These are phyloP conservation scores for Skeletonema menzelii DNA, from an alignment of 108 stramenopile genomes.

Conservation along the genomic window DNA sequence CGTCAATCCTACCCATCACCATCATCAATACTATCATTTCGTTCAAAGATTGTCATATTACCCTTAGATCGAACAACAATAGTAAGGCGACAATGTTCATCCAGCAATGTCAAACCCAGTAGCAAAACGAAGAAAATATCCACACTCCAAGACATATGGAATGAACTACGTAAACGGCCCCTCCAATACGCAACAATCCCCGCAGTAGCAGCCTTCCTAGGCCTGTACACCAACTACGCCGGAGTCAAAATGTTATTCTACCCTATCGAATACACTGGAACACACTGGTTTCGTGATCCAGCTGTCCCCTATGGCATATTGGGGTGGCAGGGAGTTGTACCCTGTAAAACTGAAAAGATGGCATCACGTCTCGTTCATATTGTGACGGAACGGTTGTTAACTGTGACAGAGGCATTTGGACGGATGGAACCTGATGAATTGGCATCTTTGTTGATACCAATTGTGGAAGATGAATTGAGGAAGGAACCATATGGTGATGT, in stretches of 20 bases:
- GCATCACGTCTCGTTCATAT: slow-evolving; percentile 66
- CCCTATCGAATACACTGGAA: slow-evolving; percentile 70
- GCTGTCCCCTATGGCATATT: slow-evolving; percentile 68
- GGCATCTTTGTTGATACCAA: slow-evolving; percentile 44
- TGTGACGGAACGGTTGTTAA: slow-evolving; percentile 61
- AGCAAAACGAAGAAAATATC: neutral
- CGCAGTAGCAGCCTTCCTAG: slow-evolving; percentile 74
- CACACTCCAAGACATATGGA: slow-evolving; percentile 10
- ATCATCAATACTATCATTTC: neutral
- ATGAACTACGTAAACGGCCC: slow-evolving; percentile 21
- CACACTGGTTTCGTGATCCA: slow-evolving; percentile 49
- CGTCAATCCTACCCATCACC: neutral
- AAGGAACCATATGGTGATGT: slow-evolving; percentile 30
- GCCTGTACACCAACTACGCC: slow-evolving; percentile 63
- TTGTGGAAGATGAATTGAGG: slow-evolving; percentile 49
- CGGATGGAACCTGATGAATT: slow-evolving; percentile 58
- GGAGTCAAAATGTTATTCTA: slow-evolving; percentile 76
- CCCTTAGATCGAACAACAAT: neutral
- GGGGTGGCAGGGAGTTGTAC: slow-evolving; percentile 87
- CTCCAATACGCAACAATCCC: slow-evolving; percentile 67
- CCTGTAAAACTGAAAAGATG: slow-evolving; percentile 81
- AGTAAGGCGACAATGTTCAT: neutral
- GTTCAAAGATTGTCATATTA: neutral
- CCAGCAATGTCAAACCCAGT: neutral
- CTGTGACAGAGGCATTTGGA: slow-evolving; percentile 69